Conservation (phyloP, 257 asterid species). For the Anisodus acutangulus region DNA sequence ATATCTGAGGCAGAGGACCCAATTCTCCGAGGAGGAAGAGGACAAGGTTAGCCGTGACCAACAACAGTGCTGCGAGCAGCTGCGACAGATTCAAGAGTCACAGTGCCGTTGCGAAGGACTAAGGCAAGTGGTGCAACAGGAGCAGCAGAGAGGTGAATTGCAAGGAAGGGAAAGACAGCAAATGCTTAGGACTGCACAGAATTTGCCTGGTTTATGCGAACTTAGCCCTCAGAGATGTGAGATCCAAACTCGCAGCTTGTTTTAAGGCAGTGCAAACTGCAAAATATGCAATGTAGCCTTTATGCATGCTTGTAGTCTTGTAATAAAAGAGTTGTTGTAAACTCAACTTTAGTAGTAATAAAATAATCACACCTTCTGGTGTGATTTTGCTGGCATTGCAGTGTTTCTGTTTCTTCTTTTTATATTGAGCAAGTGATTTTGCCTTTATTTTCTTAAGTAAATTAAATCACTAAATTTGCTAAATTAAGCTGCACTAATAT, state of each 20-base stretch:
- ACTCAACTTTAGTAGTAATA: not conserved
- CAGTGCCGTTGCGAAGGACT: constrained; percentile 55
- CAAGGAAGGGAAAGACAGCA: constrained; percentile 45
- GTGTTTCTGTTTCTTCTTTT: not conserved
- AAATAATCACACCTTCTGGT: not conserved
- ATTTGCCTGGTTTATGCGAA: constrained; percentile 55
- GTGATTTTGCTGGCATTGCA: not conserved
- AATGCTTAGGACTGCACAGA: constrained; percentile 53
- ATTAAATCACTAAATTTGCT: too few species aligned
- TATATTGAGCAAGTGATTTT: not conserved
- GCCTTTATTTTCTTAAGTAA: too few species aligned
- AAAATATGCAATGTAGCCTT: not conserved
- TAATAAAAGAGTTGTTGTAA: not conserved
- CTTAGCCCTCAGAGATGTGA: constrained; percentile 45
- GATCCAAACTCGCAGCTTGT: not conserved
- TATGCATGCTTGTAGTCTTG: not conserved
- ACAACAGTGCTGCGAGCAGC: constrained; percentile 53
- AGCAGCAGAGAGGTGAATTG: constrained; percentile 31
- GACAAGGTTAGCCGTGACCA: constrained; percentile 2
- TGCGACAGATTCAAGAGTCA: constrained; percentile 40
- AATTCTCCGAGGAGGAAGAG: not conserved
- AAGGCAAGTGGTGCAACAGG: constrained; percentile 39
- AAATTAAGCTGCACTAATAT: too few species aligned
- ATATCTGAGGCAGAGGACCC: constrained; percentile 48
- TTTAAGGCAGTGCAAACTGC: not conserved